Conservation (phyloP, 768 basidiomycete genomes). For the Zangia roseola region DNA sequence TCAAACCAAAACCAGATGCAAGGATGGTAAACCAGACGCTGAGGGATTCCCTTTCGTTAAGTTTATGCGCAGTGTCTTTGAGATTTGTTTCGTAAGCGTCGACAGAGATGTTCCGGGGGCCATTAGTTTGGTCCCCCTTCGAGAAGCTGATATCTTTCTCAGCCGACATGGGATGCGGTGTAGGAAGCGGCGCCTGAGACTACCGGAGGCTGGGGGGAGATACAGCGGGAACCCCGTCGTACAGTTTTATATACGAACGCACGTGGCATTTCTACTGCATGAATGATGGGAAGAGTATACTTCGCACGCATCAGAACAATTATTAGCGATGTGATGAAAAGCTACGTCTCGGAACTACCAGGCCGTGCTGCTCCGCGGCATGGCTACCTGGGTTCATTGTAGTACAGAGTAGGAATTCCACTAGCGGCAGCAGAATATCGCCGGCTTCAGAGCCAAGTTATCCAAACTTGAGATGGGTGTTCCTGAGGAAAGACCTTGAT, state of each 20-base stretch:
- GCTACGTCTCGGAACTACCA: slow-evolving; percentile 1
- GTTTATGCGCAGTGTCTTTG: slow-evolving; percentile 22
- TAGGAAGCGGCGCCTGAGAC: background rate
- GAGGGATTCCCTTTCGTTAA: slow-evolving; percentile 41
- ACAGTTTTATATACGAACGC: slow-evolving; percentile 25
- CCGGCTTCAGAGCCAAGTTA: slow-evolving; percentile 4
- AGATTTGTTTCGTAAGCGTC: slow-evolving; percentile 23
- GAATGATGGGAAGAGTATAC: slow-evolving; percentile 1
- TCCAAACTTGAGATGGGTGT: slow-evolving; percentile 5
- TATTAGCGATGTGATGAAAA: slow-evolving; percentile 3
- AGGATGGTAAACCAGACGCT: slow-evolving; percentile 65
- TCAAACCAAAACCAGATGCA: slow-evolving; percentile 63
- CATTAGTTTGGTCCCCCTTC: slow-evolving; percentile 9
- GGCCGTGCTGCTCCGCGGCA: background rate
- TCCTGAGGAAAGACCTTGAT: background rate
- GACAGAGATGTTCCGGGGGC: slow-evolving; percentile 19
- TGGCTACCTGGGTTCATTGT: background rate
- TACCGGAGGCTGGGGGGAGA: background rate
- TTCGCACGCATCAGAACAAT: too few species aligned
- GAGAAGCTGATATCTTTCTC: slow-evolving; percentile 14
- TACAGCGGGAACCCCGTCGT: background rate
- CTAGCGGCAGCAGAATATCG: too few species aligned
- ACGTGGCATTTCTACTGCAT: slow-evolving; percentile 21
- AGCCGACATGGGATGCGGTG: slow-evolving; percentile 18
- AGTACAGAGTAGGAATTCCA: background rate